Evolutionary conservation across 805 yeast species (phyloP).

Genomic region (Dipodascus albidus): DNA sequence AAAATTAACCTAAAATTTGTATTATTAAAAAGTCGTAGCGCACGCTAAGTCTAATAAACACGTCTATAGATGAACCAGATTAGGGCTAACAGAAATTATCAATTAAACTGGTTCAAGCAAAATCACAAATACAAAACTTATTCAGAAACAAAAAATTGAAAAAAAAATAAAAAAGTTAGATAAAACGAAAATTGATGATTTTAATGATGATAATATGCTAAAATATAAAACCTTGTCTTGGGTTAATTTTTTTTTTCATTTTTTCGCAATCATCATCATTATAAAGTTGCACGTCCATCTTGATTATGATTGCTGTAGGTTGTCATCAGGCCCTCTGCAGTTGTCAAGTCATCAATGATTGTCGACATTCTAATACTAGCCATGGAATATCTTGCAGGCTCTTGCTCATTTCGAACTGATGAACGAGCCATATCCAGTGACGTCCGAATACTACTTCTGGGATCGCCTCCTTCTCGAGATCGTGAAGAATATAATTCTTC

Average conservation of each 20-base stretch:
- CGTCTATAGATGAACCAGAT: too few relatives aligned
- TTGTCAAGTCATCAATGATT: conserved; percentile 23
- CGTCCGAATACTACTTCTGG: conserved; percentile 7
- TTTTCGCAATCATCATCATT: not conserved
- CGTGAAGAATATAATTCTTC: not conserved
- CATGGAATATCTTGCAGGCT: conserved; percentile 11
- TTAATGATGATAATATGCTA: not conserved
- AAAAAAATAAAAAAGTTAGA: too few relatives aligned
- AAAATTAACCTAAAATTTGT: too few relatives aligned
- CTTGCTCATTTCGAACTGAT: conserved; percentile 16
- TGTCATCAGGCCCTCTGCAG: conserved; percentile 24
- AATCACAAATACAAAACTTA: too few relatives aligned
- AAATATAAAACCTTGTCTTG: not conserved
- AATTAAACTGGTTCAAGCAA: too few relatives aligned
- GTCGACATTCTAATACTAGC: conserved; percentile 12
- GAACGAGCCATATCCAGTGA: conserved; percentile 20
- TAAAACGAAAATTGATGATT: not conserved
- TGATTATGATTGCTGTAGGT: conserved; percentile 1
- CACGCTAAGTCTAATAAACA: too few relatives aligned
- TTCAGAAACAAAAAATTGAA: too few relatives aligned
- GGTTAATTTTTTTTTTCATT: not conserved
- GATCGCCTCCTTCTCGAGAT: conserved; percentile 1
- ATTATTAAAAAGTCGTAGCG: too few relatives aligned
- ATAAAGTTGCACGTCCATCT: not conserved
- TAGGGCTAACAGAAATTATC: too few relatives aligned